phyloP scores from a whole-genome alignment of 129 eudicot species.

The Glebionis coronaria region DNA sequence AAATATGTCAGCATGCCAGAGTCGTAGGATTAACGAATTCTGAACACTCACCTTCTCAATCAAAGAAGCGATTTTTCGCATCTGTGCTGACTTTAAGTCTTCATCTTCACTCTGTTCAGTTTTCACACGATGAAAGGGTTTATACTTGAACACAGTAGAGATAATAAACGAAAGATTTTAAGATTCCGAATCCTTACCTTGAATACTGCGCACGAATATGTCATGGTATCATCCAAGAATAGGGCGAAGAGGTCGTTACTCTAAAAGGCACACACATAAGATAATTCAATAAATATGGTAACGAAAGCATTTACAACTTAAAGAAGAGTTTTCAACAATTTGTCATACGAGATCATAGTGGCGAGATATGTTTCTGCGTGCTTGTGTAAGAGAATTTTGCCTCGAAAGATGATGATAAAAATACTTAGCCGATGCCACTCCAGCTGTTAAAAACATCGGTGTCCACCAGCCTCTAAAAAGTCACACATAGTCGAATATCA shows the following conservation, averaged over 20 bases:
- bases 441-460: slow-evolving; percentile 84
- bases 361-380: slow-evolving; percentile 90
- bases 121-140: neutral
- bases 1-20: neutral
- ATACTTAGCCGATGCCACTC: slow-evolving; percentile 83
- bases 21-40: neutral
- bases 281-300: neutral
- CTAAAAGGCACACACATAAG: slow-evolving; percentile 29
- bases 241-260: slow-evolving; percentile 81
- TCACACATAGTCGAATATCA: neutral
- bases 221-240: slow-evolving; percentile 93
- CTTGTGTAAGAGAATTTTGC: slow-evolving; percentile 83
- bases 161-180: neutral
- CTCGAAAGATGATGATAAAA: slow-evolving; percentile 65
- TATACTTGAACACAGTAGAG: neutral
- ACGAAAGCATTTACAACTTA: neutral
- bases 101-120: slow-evolving; percentile 50
- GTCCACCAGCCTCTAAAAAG: slow-evolving; percentile 89
- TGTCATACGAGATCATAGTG: slow-evolving; percentile 79
- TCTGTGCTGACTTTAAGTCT: slow-evolving; percentile 71
- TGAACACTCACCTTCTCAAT: slow-evolving; percentile 57
- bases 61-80: slow-evolving; percentile 64
- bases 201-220: slow-evolving; percentile 86
- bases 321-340: neutral
- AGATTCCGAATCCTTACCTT: slow-evolving; percentile 44